A percentile compares a stretch with the other conserved stretches of the same genome.
These are phyloP conservation scores for Pontederia paniculata DNA, from an alignment of 176 grass and related monocot genomes.

Conservation along the genomic window DNA sequence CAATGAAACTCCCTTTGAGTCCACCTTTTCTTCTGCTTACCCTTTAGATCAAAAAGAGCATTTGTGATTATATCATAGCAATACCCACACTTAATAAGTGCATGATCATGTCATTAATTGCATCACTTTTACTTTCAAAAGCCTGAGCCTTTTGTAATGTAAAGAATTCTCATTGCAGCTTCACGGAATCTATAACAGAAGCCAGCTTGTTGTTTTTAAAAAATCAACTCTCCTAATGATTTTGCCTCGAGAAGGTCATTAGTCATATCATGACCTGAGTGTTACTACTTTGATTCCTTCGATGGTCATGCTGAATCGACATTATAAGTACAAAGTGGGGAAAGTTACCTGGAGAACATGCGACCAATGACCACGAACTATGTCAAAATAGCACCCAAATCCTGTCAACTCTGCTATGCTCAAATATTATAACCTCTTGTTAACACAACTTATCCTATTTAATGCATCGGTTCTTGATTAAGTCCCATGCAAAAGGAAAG, in stretches of 20 bases:
- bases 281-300: no score
- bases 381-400: no score
- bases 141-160: slow-evolving; percentile 89
- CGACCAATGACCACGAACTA: no score
- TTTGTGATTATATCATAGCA: slow-evolving; percentile 88
- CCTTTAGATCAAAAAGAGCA: slow-evolving; percentile 52
- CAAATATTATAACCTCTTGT: no score
- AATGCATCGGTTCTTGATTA: background rate
- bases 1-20: slow-evolving; percentile 18
- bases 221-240: no score
- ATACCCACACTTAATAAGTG: slow-evolving; percentile 44
- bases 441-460: background rate
- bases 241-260: no score
- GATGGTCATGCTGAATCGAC: no score
- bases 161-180: slow-evolving; percentile 66
- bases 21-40: slow-evolving; percentile 34
- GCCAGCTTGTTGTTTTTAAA: slow-evolving; percentile 9
- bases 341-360: no score
- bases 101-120: no score
- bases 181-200: slow-evolving; percentile 55
- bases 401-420: no score
- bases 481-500: background rate
- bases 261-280: no score
- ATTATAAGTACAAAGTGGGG: no score
- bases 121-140: slow-evolving; percentile 45